These are phyloP conservation scores for Chalciporus piperatus DNA, from an alignment of 768 basidiomycete species.

Conservation along the genomic window DNA sequence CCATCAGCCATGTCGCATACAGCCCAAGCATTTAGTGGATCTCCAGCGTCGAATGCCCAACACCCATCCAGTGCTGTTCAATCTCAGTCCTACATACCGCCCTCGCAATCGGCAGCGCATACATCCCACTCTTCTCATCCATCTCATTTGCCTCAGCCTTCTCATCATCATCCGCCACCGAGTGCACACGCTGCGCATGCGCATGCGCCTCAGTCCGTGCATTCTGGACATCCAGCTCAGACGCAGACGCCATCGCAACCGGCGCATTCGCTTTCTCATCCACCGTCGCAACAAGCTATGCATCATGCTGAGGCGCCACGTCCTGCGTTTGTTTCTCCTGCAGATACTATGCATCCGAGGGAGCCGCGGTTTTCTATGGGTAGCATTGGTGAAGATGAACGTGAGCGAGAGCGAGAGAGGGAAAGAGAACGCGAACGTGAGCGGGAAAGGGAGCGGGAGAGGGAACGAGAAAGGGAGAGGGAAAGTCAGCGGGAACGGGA, in stretches of 20 bases:
- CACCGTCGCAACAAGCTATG: conserved; percentile 25
- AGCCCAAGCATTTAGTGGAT: conserved; percentile 11
- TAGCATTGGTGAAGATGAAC: conserved; percentile 16
- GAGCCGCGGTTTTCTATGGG: conserved; percentile 15
- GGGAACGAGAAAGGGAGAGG: conserved; percentile 17
- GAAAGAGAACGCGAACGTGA: conserved; percentile 20
- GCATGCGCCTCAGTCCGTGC: conserved; percentile 10
- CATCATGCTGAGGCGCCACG: conserved; percentile 24
- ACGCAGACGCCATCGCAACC: conserved; percentile 22
- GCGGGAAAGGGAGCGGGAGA: conserved; percentile 19
- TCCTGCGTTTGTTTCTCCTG: conserved; percentile 27
- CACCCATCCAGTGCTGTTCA: conserved; percentile 8
- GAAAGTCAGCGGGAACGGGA: conserved; percentile 22
- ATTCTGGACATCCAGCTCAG: conserved; percentile 12
- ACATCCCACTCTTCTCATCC: conserved; percentile 8
- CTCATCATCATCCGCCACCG: conserved; percentile 18
- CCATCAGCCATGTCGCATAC: conserved; percentile 16
- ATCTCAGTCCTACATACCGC: conserved; percentile 20
- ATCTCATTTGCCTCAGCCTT: conserved; percentile 12
- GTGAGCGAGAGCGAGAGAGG: conserved; percentile 18
- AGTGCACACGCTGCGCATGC: conserved; percentile 6
- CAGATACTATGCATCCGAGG: conserved; percentile 28
- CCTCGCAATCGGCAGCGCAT: conserved; percentile 9
- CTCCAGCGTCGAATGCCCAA: conserved; percentile 18
- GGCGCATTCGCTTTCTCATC: conserved; percentile 27